Evolutionary conservation across 139 green algal genomes (phyloP).

Genomic region (Micractinium conductrix): DNA sequence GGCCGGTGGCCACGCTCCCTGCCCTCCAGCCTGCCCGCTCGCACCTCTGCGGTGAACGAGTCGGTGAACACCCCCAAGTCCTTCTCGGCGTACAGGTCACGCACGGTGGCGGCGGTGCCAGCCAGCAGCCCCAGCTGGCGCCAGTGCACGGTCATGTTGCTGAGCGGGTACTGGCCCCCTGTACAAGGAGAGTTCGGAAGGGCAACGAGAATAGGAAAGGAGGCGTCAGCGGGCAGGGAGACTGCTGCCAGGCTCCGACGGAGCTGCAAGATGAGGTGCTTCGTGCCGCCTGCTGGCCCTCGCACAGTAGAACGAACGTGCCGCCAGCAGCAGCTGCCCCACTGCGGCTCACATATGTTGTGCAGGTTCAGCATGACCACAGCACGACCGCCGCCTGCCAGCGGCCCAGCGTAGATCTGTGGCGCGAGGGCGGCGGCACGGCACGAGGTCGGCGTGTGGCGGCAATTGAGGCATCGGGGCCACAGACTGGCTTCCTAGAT

Average conservation of each 20-base stretch:
- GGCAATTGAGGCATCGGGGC: too few relatives aligned
- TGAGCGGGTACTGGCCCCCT: conserved; percentile 6
- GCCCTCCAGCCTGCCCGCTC: too few relatives aligned
- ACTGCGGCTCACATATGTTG: too few relatives aligned
- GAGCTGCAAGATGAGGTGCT: too few relatives aligned
- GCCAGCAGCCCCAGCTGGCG: conserved; percentile 45
- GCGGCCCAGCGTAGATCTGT: conserved; percentile 61
- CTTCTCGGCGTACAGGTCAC: conserved; percentile 56
- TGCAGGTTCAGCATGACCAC: conserved; percentile 66
- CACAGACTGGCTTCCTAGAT: too few relatives aligned
- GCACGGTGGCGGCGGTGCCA: conserved; percentile 20
- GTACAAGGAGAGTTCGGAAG: too few relatives aligned
- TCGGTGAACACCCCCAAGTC: conserved; percentile 49
- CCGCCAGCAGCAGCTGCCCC: too few relatives aligned
- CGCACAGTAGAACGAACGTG: too few relatives aligned
- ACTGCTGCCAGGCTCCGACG: too few relatives aligned
- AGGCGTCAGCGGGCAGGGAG: too few relatives aligned
- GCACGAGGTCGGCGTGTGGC: not conserved
- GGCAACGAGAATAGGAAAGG: not conserved
- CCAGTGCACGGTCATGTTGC: conserved; percentile 48
- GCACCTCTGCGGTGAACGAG: conserved; percentile 32
- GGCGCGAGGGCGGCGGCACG: not conserved
- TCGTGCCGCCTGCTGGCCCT: too few relatives aligned
- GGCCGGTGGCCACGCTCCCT: too few relatives aligned
- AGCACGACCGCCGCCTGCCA: conserved; percentile 51